Base-by-base conservation (phyloP, 306 rosid species). In the Acmispon strigosus region DNA sequence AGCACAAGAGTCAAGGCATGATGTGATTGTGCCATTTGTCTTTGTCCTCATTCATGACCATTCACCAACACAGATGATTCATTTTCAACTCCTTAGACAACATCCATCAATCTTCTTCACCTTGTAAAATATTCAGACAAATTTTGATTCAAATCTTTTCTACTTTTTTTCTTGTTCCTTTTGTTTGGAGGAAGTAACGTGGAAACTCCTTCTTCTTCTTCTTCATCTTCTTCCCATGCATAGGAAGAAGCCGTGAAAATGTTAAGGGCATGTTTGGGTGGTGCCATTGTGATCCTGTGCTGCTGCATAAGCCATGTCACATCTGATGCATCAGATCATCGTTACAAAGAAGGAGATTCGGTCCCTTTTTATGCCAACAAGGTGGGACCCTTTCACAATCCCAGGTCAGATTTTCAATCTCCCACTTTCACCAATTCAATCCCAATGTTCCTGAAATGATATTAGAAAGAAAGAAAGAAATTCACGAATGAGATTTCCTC, bases 371-470 rank as follows among this genome's bases (percentile, higher is more conserved):
- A 82, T 68, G 85, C 89, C 50, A 85, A 85, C 81, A 85, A 85
- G 79, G 87, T 82, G 75, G 89, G 85, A 66, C 89, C 89, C 48
- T 85, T 85, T 75, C 89, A 85, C 75, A 85, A 85, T 70, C 89
- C 89, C 72, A 85, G 86, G 89, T 85, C 55, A 70, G 61, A 61
- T 78, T 79, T 34, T 62, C 24, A 15, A 43, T 72, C 62, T 77
- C 27, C 7, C 17, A 41, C 48, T 69, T 49, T 44, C 68, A 43
- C 37, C 49, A 6, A 32, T 72, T 60, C 7, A 52, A 55, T 65
- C 81, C 12, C 50, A 44, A 6, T 43, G 22, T 29, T 70, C 9
- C 42, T 75, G 12, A 47, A 19, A 48, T 24, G 52, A 41, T 54
- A 14, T 5, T 17, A 10, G 20, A 24, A 44, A 7, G 6, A 6